Percentiles rank a stretch among this genome's conserved stretches.
Evolutionary conservation across 805 yeast species (phyloP).

Genomic region (Hanseniaspora opuntiae): DNA sequence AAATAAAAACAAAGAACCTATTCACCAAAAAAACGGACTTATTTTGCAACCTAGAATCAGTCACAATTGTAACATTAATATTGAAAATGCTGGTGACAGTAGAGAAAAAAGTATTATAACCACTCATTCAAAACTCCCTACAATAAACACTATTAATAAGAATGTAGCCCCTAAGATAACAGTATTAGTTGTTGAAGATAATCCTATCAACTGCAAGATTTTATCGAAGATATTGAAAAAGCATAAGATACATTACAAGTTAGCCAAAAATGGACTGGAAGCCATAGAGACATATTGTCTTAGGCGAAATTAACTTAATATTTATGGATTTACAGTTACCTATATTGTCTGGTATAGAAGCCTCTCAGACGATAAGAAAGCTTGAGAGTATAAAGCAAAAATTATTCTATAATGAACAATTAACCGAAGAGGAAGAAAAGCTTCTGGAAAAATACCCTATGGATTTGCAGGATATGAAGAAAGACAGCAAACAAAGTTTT

Average conservation of each 20-base stretch:
- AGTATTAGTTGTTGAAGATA: constrained; percentile 90
- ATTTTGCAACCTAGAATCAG: neutral
- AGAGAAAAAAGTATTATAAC: neutral
- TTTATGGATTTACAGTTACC: constrained; percentile 97
- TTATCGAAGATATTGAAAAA: constrained; percentile 76
- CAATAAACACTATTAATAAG: constrained; percentile 3
- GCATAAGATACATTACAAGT: constrained; percentile 68
- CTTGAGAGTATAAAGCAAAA: constrained; percentile 43
- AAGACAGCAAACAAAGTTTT: constrained; percentile 40
- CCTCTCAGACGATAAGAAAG: constrained; percentile 79
- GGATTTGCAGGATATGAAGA: constrained; percentile 17
- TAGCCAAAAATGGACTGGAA: constrained; percentile 87
- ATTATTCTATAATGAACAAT: constrained; percentile 38
- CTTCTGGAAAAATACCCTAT: constrained; percentile 19
- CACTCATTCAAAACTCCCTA: neutral
- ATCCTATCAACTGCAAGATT: constrained; percentile 83
- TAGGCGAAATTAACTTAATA: constrained; percentile 87
- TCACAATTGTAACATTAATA: neutral
- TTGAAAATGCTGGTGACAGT: neutral
- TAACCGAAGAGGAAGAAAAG: constrained; percentile 18
- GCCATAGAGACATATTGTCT: constrained; percentile 86
- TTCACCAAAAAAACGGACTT: constrained; percentile 2
- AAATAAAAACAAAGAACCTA: neutral
- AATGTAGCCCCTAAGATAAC: constrained; percentile 66
- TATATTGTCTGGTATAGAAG: constrained; percentile 89